Evolutionary conservation across 2,329 filamentous ascomycete genomes (phyloP).

Genomic region (Xylaria digitata): DNA sequence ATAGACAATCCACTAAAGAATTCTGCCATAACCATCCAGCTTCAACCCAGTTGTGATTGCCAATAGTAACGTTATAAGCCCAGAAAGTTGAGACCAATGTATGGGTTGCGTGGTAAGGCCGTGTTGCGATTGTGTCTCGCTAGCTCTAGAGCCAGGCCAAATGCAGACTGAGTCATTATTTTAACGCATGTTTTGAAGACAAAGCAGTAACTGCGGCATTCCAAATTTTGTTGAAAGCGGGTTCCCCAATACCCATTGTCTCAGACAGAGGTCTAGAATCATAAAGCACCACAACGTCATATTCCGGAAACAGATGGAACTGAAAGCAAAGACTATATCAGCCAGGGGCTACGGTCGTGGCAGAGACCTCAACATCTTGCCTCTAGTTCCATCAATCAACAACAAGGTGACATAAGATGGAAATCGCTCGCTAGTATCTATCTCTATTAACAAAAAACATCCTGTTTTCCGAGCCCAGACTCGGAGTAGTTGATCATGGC

Average conservation of each 20-base stretch:
- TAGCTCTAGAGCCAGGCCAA: not conserved
- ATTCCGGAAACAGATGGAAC: constrained; percentile 22
- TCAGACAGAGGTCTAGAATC: constrained; percentile 9
- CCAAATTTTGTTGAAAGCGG: constrained; percentile 30
- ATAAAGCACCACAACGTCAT: not conserved
- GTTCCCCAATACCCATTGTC: constrained; percentile 25
- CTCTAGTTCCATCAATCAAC: not conserved
- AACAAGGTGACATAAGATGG: constrained; percentile 3
- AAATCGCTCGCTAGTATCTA: not conserved
- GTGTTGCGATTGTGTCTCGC: not conserved
- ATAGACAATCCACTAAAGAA: constrained; percentile 31
- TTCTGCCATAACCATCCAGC: constrained; percentile 10
- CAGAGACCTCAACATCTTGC: not conserved
- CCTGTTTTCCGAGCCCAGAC: not conserved
- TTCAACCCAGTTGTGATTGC: constrained; percentile 1
- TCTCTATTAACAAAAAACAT: not conserved
- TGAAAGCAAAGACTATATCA: constrained; percentile 28
- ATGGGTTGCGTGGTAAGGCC: not conserved
- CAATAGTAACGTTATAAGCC: not conserved
- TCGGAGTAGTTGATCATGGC: constrained; percentile 15
- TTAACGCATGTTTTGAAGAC: constrained; percentile 10
- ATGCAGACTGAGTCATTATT: not conserved
- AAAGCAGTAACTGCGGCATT: constrained; percentile 10
- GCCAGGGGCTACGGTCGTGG: not conserved
- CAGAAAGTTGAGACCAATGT: not conserved